These are phyloP conservation scores for Sporothrix dimorphospora DNA, from an alignment of 2,329 filamentous ascomycete genomes.

Conservation along the genomic window DNA sequence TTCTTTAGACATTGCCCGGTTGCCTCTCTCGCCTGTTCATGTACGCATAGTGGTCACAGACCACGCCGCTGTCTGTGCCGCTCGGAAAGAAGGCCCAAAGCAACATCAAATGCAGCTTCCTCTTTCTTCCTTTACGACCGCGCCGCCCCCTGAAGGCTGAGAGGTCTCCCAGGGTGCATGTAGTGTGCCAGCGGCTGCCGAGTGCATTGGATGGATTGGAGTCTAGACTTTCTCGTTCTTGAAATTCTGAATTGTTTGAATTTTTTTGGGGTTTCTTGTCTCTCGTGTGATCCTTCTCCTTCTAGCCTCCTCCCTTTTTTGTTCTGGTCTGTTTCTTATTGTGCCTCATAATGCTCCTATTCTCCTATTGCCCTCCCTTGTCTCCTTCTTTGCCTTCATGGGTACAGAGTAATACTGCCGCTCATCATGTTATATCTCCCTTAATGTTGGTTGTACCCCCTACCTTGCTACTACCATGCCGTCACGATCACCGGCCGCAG, in stretches of 20 bases:
- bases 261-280: neutral
- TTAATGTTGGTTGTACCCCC: neutral
- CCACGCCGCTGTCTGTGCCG: neutral
- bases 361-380: neutral
- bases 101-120: neutral
- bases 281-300: neutral
- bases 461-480: neutral
- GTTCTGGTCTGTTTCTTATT: neutral
- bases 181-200: neutral
- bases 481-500: neutral
- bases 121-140: constrained; percentile 9
- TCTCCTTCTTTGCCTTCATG: neutral
- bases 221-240: neutral
- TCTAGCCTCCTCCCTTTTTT: neutral
- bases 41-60: neutral
- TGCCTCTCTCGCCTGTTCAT: neutral
- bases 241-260: neutral
- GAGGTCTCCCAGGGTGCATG: neutral
- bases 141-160: constrained; percentile 13
- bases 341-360: neutral
- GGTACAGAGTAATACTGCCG: neutral
- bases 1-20: neutral
- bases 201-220: neutral
- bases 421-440: neutral
- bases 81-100: neutral